Base-by-base conservation (phyloP, 192 early-diverging fungal species). In the Coemansia furcata region DNA sequence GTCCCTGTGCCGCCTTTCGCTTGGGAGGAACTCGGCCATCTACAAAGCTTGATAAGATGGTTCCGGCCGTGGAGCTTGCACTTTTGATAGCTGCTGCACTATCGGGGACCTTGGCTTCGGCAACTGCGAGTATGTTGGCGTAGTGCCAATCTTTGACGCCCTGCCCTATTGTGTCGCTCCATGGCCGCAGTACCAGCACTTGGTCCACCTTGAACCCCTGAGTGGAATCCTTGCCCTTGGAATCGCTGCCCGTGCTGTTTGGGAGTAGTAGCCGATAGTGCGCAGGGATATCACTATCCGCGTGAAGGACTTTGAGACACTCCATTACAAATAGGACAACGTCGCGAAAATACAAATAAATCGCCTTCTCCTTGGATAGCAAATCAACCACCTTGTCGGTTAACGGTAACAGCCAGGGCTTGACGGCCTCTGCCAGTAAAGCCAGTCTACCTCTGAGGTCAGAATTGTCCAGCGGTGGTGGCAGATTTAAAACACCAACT, bases 141-240 rank as follows among this genome's bases (percentile, higher is more conserved):
- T 57, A 57, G 32, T 12, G 54, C 54, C 54, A 57, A 6, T 35
- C 14, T 3, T 33, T 35, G 54, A 35, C 32, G 11, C 54, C 54
- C 4, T 35, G 54, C 14, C 54, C 32, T 33, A 57, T 33, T 15
- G 5, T 32, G 54, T 57, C 29, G 32, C 17, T 33, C 54, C 54
- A 57, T 21, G 54, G 54, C 54, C 30, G 54, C 32, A 57, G 54
- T 12, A 57, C 54, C 54, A 57, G 54, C 21, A 57, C 30, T 33
- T 57, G 54, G 54, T 57, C 54, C 54, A 57, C 54, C 54, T 57
- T 57, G 30, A 57, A 35, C 32, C 32, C 54, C 54, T 57, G 54
- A 9, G 54, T 57, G 32, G 54, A 57, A 32, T 57, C 54, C 54
- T 57, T 57, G 15, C 29, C 30, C 54, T 29, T 57, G 12, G 54